A percentile compares a stretch with the other conserved stretches of the same genome.
Conservation (phyloP, 148 eudicot species). For the Selenicereus undatus region DNA sequence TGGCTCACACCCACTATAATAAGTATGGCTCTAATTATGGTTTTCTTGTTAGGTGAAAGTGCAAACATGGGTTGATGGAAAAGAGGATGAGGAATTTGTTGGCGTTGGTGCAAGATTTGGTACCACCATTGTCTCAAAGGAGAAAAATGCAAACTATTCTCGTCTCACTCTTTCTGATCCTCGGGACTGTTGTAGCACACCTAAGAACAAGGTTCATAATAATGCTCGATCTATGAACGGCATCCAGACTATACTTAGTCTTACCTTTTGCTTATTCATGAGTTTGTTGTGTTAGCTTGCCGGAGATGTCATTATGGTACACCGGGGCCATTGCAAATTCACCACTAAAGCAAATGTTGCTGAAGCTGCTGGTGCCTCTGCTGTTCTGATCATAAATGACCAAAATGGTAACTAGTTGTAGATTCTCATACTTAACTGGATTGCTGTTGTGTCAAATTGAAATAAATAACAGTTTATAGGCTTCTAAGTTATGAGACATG, state of each 20-base stretch:
- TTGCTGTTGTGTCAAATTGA: conserved; percentile 1
- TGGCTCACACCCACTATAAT: neutral
- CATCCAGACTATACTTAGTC: neutral
- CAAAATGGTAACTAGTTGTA: conserved; percentile 47
- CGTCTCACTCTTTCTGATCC: conserved; percentile 60
- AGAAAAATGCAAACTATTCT: conserved; percentile 65
- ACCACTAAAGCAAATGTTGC: conserved; percentile 84
- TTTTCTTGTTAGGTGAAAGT: conserved; percentile 63
- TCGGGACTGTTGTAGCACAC: conserved; percentile 68
- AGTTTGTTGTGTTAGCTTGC: conserved; percentile 43
- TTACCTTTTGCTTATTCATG: conserved; percentile 4
- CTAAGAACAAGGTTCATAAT: conserved; percentile 56
- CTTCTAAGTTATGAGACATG: too few relatives aligned
- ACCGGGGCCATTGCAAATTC: conserved; percentile 80
- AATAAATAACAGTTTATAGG: too few relatives aligned
- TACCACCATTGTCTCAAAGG: conserved; percentile 56
- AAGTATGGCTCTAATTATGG: conserved; percentile 7
- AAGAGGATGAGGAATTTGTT: conserved; percentile 61
- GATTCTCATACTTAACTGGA: neutral
- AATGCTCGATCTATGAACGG: conserved; percentile 5
- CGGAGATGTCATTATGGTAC: conserved; percentile 78
- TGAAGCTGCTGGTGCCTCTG: conserved; percentile 89
- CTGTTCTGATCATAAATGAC: conserved; percentile 72
- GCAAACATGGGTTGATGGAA: conserved; percentile 79
- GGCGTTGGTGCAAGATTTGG: conserved; percentile 96